Base-by-base conservation (phyloP, 768 basidiomycete genomes). In the Coprinopsis cinerea region DNA sequence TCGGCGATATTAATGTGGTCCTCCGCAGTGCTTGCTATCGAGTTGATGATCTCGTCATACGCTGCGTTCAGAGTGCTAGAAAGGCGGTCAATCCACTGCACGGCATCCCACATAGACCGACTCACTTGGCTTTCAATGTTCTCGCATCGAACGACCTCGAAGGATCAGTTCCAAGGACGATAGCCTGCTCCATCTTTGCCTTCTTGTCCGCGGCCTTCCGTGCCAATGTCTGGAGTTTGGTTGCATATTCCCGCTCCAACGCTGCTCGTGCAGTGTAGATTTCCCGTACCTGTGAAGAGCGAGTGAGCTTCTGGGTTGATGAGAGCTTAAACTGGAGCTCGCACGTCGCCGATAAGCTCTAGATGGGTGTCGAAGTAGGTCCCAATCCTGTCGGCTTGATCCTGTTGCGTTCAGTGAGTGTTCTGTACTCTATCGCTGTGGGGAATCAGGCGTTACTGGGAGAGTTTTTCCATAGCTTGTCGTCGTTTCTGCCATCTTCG, bases 191-290 rank as follows among this genome's bases (percentile, higher is more conserved):
- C 49, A 72, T 72, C 65, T 78, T 87, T 39, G 65, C 67, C 64
- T 85, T 87, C 75, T 81, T 87, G 37, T 92, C 90, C 9, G 70
- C 65, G 1, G 82, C 81, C 60, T 82, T 89, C 63, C 76, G 82
- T 6, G 74, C 73, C 26, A 92, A 64, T 14, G 70, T 64, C 59
- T 84, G 82, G 9, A 92, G 70, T 61, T 86, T 90, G 22, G 66
- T 61, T 0, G 88, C 85, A 61, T 89, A 92, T 61, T 92, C 89
- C 45, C 83, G 79, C 64, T 92, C 90, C 10, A 92, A 68, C 5
- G 71, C 74, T 9, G 70, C 80, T 39, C 83, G 77, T 44, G 83
- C 84, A 36, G 71, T 70, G 59, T 88, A 84, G 44, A 92, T 57
- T 39, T 91, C 88, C 50, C 85, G 79, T 47, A 87, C 77, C 89